phyloP scores from a whole-genome alignment of 768 basidiomycete genomes.

The Mycena vulgaris region DNA sequence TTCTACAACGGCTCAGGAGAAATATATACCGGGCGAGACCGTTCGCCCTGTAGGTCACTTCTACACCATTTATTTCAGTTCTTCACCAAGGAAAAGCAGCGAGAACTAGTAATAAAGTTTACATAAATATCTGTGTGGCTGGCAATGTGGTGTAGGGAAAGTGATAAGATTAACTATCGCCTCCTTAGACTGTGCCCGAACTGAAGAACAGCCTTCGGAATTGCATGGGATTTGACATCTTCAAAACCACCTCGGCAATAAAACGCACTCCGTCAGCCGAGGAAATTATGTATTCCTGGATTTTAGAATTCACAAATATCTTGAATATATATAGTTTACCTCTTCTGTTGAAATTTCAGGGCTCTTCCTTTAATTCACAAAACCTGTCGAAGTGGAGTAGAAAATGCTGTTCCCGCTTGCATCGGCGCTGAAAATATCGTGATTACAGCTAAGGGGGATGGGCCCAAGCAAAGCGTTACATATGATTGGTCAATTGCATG shows the following conservation, averaged over 20 bases:
- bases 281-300: slow-evolving; percentile 1
- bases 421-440: slow-evolving; percentile 1
- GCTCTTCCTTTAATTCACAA: background rate
- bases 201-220: slow-evolving; percentile 5
- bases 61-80: slow-evolving; percentile 8
- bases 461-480: too few relatives aligned
- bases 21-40: slow-evolving; percentile 3
- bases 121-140: slow-evolving; percentile 11
- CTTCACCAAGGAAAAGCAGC: slow-evolving; percentile 2
- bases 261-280: background rate
- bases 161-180: slow-evolving; percentile 9
- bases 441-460: slow-evolving; percentile 7
- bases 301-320: background rate
- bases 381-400: slow-evolving; percentile 2
- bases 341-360: slow-evolving; percentile 1
- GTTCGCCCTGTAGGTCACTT: slow-evolving; percentile 3
- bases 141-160: slow-evolving; percentile 9
- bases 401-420: background rate
- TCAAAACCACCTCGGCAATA: slow-evolving; percentile 7
- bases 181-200: background rate
- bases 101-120: slow-evolving; percentile 6
- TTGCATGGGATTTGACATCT: slow-evolving; percentile 5
- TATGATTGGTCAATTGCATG: background rate
- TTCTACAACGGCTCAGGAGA: slow-evolving; percentile 3
- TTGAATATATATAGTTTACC: slow-evolving; percentile 11